Percentiles rank a stretch among this genome's conserved stretches.
phyloP scores from a whole-genome alignment of 2,329 filamentous ascomycete genomes.

The Alternaria longipes region DNA sequence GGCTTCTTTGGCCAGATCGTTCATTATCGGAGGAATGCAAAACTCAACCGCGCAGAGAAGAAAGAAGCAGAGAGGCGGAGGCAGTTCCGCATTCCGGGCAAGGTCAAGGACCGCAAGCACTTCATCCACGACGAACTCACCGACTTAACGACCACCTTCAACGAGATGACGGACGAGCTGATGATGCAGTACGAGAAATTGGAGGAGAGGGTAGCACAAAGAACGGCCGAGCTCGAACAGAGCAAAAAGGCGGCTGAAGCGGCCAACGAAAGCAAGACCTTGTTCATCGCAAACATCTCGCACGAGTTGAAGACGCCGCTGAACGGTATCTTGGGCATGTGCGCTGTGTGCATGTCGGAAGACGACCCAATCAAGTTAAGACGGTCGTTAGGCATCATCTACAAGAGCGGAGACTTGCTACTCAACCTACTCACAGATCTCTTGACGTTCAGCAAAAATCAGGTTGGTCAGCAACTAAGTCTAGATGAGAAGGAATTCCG shows the following conservation, averaged over 20 bases:
- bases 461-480: constrained; percentile 83
- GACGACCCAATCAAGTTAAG: constrained; percentile 80
- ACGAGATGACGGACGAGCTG: constrained; percentile 92
- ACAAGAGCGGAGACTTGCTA: constrained; percentile 85
- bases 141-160: constrained; percentile 85
- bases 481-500: constrained; percentile 88
- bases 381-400: constrained; percentile 84
- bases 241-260: constrained; percentile 92
- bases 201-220: constrained; percentile 83
- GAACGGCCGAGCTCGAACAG: constrained; percentile 84
- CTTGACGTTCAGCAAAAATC: constrained; percentile 92
- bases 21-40: constrained; percentile 45
- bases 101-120: constrained; percentile 79
- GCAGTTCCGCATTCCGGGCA: constrained; percentile 83
- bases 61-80: constrained; percentile 55
- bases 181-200: constrained; percentile 85
- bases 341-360: constrained; percentile 90
- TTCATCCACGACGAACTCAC: constrained; percentile 84
- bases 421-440: constrained; percentile 89
- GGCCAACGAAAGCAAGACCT: constrained; percentile 96
- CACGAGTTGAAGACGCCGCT: constrained; percentile 91
- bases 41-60: constrained; percentile 47
- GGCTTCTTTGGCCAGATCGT: constrained; percentile 54
- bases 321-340: constrained; percentile 96
- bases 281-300: constrained; percentile 95